Conservation (phyloP, 257 asterid genomes). For the Knoxia roxburghii region DNA sequence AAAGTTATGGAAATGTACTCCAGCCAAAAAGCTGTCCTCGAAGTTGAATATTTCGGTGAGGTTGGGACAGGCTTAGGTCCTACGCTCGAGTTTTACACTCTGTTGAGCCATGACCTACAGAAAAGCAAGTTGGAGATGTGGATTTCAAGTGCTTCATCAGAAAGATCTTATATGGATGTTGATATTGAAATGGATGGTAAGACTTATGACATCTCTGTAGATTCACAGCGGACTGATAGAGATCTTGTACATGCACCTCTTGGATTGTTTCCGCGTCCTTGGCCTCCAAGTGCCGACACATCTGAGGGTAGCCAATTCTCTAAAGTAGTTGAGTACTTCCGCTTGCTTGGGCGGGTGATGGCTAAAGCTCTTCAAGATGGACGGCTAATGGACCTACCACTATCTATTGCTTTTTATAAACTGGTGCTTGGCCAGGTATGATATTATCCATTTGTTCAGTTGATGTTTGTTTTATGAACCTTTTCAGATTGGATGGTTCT, state of each 20-base stretch:
- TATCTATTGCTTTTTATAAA: conserved; percentile 79
- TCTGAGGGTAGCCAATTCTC: conserved; percentile 62
- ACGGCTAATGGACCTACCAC: conserved; percentile 89
- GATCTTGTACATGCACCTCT: conserved; percentile 74
- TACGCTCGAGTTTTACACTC: conserved; percentile 92
- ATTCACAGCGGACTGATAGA: conserved; percentile 28
- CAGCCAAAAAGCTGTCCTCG: conserved; percentile 96
- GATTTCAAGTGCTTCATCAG: conserved; percentile 50
- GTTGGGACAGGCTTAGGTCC: conserved; percentile 99
- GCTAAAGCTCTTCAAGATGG: conserved; percentile 99
- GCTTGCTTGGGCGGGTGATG: conserved; percentile 88
- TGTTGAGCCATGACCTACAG: conserved; percentile 91
- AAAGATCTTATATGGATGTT: conserved; percentile 49
- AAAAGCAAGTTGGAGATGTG: conserved; percentile 82
- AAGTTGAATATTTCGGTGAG: conserved; percentile 98
- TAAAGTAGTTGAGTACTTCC: conserved; percentile 64
- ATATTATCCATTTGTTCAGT: background rate
- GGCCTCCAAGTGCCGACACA: conserved; percentile 63
- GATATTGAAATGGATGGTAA: conserved; percentile 32
- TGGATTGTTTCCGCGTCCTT: conserved; percentile 93
- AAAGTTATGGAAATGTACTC: conserved; percentile 99
- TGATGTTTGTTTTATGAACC: background rate
- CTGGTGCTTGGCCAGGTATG: conserved; percentile 85
- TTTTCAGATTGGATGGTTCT: background rate
- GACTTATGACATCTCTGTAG: conserved; percentile 12